Evolutionary conservation across 805 yeast species (phyloP), one percentile per base, ranked within the genome.

Genomic region (Zygoascus flipseniorum): DNA sequence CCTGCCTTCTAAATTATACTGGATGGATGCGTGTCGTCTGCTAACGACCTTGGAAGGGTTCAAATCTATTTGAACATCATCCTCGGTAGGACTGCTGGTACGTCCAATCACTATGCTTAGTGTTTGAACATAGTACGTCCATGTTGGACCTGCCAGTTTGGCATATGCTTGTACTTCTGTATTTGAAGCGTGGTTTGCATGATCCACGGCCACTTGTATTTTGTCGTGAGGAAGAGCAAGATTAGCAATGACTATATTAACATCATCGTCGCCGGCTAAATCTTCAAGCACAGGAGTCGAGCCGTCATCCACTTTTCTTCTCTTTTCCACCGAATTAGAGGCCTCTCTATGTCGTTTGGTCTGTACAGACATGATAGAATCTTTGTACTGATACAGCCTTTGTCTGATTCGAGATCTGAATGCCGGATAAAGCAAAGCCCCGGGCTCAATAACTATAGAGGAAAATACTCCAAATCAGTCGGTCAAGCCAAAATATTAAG

Each of bases 21-120:
- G 78, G 52, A 93, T 89, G 16, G 78, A 69, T 0, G 98, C 98
- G 67, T 93, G 99, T 60, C 79, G 82, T 58, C 99, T 80, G 20
- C 93, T 83, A 2, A 93, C 98, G n/a, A 93, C 96, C 69, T 92
- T 92, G 10, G 97, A 92, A 0, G 99, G 99, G 1, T 97, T 97
- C 62, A 93, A 73, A 69, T 93, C 99, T 48, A 92, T 92, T 63
- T 89, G 89, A 41, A 83, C 81, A 14, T 52, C 55, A 10, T 31
- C 39, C 44, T 53, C 53, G n/a, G 50, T 37, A 8, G 65, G 62
- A 39, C 65, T 69, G 1, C 96, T 86, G 62, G 85, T 85, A 62
- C 99, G 77, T n/a, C 99, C 99, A 54, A 93, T 86, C 1, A 84
- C 72, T 5, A 92, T 79, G 31, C 77, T 78, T 50, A 92, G 73